phyloP scores from a whole-genome alignment of 179 eudicot genomes.

The Actinidia polygama region DNA sequence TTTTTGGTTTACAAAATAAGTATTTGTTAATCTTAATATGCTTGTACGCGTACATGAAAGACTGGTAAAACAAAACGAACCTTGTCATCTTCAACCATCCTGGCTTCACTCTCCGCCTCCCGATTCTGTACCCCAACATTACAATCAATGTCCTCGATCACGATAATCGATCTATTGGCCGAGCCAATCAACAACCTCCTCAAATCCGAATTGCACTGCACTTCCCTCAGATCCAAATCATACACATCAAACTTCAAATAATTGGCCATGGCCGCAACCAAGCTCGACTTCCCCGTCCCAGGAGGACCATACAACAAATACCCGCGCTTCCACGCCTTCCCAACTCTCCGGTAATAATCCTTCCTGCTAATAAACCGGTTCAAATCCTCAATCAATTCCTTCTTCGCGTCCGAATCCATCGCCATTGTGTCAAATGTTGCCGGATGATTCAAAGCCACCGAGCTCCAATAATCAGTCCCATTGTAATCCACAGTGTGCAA shows the following conservation, averaged over 20 bases:
- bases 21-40: no score
- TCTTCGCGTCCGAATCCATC: slow-evolving; percentile 42
- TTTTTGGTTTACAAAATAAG: no score
- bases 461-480: slow-evolving; percentile 52
- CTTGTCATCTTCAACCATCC: slow-evolving; percentile 42
- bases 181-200: slow-evolving; percentile 51
- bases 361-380: slow-evolving; percentile 39
- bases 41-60: no score
- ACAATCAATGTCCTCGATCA: slow-evolving; percentile 64
- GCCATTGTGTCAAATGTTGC: slow-evolving; percentile 53
- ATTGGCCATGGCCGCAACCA: slow-evolving; percentile 68
- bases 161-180: slow-evolving; percentile 44
- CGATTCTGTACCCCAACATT: slow-evolving; percentile 39
- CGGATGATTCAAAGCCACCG: slow-evolving; percentile 53
- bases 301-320: slow-evolving; percentile 62
- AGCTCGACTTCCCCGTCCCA: slow-evolving; percentile 64
- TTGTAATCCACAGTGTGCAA: slow-evolving; percentile 47
- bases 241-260: slow-evolving; percentile 57
- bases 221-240: slow-evolving; percentile 56
- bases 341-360: slow-evolving; percentile 55
- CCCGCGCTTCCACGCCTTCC: slow-evolving; percentile 69
- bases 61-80: slow-evolving; percentile 13
- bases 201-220: slow-evolving; percentile 51
- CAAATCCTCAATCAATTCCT: slow-evolving; percentile 43
- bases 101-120: slow-evolving; percentile 16